Evolutionary conservation across 23 red algal species (phyloP).

Genomic region (Cyanidiococcus yangmingshanensis): DNA sequence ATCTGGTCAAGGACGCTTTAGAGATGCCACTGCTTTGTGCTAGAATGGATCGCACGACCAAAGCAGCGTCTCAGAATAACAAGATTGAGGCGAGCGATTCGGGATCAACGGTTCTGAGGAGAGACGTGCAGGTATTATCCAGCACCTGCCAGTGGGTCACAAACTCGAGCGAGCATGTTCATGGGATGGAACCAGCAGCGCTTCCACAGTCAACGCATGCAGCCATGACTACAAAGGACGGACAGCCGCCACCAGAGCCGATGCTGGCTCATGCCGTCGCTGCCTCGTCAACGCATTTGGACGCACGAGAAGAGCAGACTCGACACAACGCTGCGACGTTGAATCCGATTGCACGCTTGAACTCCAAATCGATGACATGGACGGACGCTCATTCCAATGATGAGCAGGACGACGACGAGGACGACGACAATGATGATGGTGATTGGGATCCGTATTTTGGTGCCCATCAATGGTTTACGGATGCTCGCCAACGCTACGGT

Average conservation of each 20-base stretch:
- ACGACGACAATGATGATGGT: background rate
- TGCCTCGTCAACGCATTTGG: background rate
- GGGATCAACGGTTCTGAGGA: background rate
- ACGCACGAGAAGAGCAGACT: no score
- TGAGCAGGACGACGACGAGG: background rate
- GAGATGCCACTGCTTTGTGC: background rate
- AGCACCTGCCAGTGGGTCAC: background rate
- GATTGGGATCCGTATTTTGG: constrained; percentile 19
- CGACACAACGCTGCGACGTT: background rate
- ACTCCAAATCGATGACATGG: background rate
- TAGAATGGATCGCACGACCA: background rate
- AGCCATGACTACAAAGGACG: background rate
- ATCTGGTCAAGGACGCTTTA: background rate
- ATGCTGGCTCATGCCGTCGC: background rate
- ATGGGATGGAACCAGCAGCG: background rate
- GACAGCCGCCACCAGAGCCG: background rate
- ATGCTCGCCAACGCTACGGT: background rate
- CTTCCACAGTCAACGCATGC: background rate
- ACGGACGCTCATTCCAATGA: background rate
- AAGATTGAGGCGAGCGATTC: background rate
- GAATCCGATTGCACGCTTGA: background rate
- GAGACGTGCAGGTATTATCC: no score
- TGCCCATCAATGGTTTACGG: constrained; percentile 7
- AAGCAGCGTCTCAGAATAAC: background rate
- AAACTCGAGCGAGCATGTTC: background rate